Conservation (phyloP, 768 basidiomycete genomes). For the Tulasnella calospora region DNA sequence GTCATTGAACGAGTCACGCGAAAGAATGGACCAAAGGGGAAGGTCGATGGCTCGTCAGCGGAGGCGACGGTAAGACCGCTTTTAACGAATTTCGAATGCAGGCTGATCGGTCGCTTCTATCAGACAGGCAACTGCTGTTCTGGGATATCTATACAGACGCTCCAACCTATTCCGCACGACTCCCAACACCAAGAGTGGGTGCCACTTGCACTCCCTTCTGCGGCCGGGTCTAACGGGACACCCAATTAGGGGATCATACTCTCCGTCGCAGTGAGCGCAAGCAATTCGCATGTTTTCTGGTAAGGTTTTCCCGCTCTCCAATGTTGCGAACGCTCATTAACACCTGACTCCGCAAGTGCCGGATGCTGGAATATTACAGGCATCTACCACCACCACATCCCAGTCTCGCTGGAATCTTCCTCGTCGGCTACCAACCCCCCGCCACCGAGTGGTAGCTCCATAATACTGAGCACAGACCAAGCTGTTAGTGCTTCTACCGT, state of each 20-base stretch:
- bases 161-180: neutral
- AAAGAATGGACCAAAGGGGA: constrained; percentile 20
- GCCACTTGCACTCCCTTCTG: neutral
- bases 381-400: neutral
- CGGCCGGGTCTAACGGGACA: neutral
- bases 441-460: neutral
- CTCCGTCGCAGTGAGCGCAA: neutral
- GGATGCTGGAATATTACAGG: neutral
- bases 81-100: neutral
- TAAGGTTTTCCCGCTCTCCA: neutral
- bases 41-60: constrained; percentile 14
- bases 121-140: neutral
- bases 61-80: constrained; percentile 9
- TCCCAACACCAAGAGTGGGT: constrained; percentile 5
- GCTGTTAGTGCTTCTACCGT: neutral
- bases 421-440: neutral
- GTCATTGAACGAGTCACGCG: neutral
- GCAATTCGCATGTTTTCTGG: constrained; percentile 7
- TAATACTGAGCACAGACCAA: neutral
- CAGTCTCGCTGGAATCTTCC: neutral
- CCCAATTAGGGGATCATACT: constrained; percentile 14
- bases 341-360: neutral
- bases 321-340: neutral
- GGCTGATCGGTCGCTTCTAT: neutral
- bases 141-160: constrained; percentile 17